Percentiles rank a stretch among this genome's conserved stretches.
Conservation (phyloP, 148 eudicot species). For the Dysphania ambrosioides region DNA sequence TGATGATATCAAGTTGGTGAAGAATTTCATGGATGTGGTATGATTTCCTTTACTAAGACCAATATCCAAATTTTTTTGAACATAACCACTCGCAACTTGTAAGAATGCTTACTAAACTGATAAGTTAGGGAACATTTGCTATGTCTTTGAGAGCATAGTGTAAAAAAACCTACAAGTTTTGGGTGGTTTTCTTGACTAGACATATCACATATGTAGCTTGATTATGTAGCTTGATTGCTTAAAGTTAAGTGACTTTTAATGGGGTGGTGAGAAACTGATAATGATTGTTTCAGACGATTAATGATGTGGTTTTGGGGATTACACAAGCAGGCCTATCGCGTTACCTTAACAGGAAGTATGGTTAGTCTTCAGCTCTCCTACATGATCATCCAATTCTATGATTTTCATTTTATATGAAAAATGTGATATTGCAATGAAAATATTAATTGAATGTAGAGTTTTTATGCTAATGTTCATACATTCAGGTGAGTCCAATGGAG, state of each 20-base stretch:
- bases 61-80: not conserved
- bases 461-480: not conserved
- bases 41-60: slow-evolving; percentile 2
- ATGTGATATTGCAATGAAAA: not conserved
- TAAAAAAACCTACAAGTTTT: no score
- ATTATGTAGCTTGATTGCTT: not conserved
- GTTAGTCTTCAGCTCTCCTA: slow-evolving; percentile 29
- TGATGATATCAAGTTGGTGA: slow-evolving; percentile 58
- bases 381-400: not conserved
- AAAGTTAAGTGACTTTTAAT: not conserved
- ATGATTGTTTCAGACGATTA: slow-evolving; percentile 45
- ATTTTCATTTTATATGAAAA: not conserved
- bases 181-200: no score
- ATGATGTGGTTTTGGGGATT: slow-evolving; percentile 63
- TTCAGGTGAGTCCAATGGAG: slow-evolving; percentile 13
- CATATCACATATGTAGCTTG: no score
- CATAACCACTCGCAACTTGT: no score
- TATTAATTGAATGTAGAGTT: not conserved
- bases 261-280: no score
- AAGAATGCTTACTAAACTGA: no score
- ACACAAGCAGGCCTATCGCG: slow-evolving; percentile 64
- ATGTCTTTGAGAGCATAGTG: no score
- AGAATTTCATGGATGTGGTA: slow-evolving; percentile 55
- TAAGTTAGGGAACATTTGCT: no score
- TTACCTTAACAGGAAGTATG: slow-evolving; percentile 48